These are phyloP conservation scores for Amauroascus verrucosus DNA, from an alignment of 2,329 filamentous ascomycete genomes.

Conservation along the genomic window DNA sequence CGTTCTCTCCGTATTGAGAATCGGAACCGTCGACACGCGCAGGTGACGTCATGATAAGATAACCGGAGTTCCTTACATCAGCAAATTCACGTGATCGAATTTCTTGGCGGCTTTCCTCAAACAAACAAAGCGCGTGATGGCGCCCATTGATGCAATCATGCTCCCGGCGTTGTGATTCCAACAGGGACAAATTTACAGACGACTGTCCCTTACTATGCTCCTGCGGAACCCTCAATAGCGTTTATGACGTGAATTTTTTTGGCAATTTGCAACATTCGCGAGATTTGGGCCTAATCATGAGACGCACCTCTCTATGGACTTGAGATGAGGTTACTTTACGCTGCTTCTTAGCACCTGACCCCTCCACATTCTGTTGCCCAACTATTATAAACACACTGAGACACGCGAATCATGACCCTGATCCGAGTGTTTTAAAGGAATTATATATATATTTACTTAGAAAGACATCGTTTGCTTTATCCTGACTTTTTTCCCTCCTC, in stretches of 20 bases:
- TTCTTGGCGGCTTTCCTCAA: background rate
- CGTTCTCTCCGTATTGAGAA: too few species aligned
- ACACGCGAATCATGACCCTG: conserved; percentile 1
- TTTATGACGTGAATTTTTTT: background rate
- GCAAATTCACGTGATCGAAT: background rate
- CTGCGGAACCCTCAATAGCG: background rate
- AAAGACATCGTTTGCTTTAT: background rate
- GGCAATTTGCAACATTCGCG: background rate
- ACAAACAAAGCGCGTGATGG: conserved; percentile 1
- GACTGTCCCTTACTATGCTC: background rate
- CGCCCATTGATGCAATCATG: conserved; percentile 1
- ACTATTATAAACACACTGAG: conserved; percentile 2
- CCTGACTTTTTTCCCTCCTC: background rate
- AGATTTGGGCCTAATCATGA: background rate
- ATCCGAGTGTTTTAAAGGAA: background rate
- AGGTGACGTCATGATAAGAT: background rate
- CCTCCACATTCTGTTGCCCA: conserved; percentile 8
- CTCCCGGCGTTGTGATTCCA: background rate
- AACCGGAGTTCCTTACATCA: background rate
- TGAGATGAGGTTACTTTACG: background rate
- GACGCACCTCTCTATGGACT: background rate
- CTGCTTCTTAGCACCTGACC: conserved; percentile 4
- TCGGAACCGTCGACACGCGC: too few species aligned
- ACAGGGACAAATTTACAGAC: background rate
- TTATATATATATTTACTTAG: background rate